Evolutionary conservation across 164 flowering plant species (phyloP), one percentile per base, ranked within the genome.

Genomic region (Magnolia kwangsiensis): DNA sequence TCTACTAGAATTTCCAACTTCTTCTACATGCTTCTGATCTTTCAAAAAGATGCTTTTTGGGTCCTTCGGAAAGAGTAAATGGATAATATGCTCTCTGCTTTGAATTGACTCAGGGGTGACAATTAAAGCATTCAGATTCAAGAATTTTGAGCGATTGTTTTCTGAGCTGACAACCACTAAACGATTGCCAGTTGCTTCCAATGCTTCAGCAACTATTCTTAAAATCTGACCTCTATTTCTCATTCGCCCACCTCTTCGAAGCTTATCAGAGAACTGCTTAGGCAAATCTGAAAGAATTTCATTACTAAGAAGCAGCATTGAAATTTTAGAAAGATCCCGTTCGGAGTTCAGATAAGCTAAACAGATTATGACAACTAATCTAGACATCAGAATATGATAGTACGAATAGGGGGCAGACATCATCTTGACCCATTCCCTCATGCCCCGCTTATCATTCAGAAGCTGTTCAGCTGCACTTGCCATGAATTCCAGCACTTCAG

Each of bases 111-210:
- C 80, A 80, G 82, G 67, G 72, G 84, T 79, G 2, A 92, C 61
- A 72, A 76, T 61, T 8, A 86, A 67, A 10, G 82, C 86, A 75
- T 74, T 81, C 24, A 79, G 75, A 74, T 81, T 75, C 3, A 11
- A 3, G 63, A 74, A 45, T n/a, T 55, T 23, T 0, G 78, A 67
- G 50, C 27, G 24, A 50, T 72, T 67, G 21, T 19, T 73, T 49
- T 77, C 70, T 0, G 77, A 59, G 31, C 74, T 72, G 72, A 89
- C 80, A 29, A 87, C 80, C 49, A 91, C 89, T 5, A 91, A 86
- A 69, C 94, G 93, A 82, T 93, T 86, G 23, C 74, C 89, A 67
- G 88, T 85, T 51, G 72, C 63, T 20, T 21, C 65, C 68, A 91
- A 81, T n/a, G 92, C 94, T 75, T 81, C 79, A 49, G 92, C 87